Evolutionary conservation across 169 alveolate species (phyloP).

Genomic region (Fabrea salina): DNA sequence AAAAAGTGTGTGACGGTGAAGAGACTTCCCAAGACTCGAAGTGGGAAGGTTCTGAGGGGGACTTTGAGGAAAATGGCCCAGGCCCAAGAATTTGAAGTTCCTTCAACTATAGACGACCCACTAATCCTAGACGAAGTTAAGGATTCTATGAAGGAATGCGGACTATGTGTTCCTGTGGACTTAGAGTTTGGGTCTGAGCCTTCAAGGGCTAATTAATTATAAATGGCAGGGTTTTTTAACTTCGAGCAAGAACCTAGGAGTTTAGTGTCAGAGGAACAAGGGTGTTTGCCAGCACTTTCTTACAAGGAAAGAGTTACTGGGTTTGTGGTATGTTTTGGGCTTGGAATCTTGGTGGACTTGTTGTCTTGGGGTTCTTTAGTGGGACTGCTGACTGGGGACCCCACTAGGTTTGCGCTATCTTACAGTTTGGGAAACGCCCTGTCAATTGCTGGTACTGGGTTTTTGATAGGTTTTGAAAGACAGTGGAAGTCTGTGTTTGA

Average conservation of each 20-base stretch:
- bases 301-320: conserved; percentile 42
- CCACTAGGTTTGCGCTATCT: conserved; percentile 38
- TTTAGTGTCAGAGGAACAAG: neutral
- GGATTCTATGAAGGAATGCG: conserved; percentile 28
- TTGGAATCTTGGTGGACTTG: conserved; percentile 33
- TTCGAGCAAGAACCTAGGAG: conserved; percentile 12
- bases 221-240: conserved; percentile 25
- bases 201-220: conserved; percentile 11
- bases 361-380: conserved; percentile 39
- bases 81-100: conserved; percentile 63
- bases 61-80: conserved; percentile 72
- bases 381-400: conserved; percentile 43
- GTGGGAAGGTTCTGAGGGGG: conserved; percentile 80
- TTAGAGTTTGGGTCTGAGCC: conserved; percentile 27
- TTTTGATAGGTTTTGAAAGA: conserved; percentile 32
- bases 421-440: conserved; percentile 38
- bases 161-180: too few relatives aligned
- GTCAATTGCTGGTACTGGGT: conserved; percentile 33
- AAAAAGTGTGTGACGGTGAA: conserved; percentile 62
- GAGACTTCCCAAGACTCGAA: conserved; percentile 81
- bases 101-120: conserved; percentile 82
- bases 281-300: conserved; percentile 36
- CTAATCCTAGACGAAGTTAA: conserved; percentile 59
- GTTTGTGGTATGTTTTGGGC: conserved; percentile 33
- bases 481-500: conserved; percentile 24